Percentiles rank a stretch among this genome's conserved stretches.
Conservation (phyloP, 331 rosid genomes). For the Pyrus hybrid region DNA sequence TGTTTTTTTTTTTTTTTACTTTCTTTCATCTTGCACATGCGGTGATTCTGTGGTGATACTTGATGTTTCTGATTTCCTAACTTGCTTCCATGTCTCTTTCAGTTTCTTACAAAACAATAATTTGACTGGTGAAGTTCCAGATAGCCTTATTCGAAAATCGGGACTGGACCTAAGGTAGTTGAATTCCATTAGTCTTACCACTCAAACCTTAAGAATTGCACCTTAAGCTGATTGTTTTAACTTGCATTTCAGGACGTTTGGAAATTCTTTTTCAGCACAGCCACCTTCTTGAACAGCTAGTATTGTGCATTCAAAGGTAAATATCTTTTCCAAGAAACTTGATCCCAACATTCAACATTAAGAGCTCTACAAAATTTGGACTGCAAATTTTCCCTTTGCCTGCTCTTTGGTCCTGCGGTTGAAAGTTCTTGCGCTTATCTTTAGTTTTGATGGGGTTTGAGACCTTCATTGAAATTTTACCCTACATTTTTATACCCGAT, state of each 20-base stretch:
- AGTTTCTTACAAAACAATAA: conserved; percentile 85
- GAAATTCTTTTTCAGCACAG: conserved; percentile 21
- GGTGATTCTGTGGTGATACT: background rate
- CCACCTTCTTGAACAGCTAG: conserved; percentile 39
- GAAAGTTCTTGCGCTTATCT: conserved; percentile 10
- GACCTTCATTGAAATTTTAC: conserved; percentile 13
- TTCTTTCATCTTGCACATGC: background rate
- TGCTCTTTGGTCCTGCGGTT: conserved; percentile 18
- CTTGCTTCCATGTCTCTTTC: conserved; percentile 21
- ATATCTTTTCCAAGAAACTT: conserved; percentile 8
- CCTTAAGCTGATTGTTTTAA: conserved; percentile 22
- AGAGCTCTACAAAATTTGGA: background rate
- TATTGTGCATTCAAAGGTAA: background rate
- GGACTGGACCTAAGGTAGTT: conserved; percentile 55
- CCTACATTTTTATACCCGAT: background rate
- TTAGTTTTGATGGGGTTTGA: conserved; percentile 1
- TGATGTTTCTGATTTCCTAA: conserved; percentile 2
- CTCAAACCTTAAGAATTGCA: background rate
- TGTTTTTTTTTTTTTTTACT: background rate
- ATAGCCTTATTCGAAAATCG: conserved; percentile 46
- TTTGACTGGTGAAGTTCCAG: conserved; percentile 76
- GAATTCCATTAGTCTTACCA: conserved; percentile 1
- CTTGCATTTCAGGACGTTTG: conserved; percentile 15
- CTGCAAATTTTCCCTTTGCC: conserved; percentile 16
- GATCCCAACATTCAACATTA: background rate